phyloP scores from a whole-genome alignment of 495 filamentous ascomycete genomes.

The Rhypophila decipiens region DNA sequence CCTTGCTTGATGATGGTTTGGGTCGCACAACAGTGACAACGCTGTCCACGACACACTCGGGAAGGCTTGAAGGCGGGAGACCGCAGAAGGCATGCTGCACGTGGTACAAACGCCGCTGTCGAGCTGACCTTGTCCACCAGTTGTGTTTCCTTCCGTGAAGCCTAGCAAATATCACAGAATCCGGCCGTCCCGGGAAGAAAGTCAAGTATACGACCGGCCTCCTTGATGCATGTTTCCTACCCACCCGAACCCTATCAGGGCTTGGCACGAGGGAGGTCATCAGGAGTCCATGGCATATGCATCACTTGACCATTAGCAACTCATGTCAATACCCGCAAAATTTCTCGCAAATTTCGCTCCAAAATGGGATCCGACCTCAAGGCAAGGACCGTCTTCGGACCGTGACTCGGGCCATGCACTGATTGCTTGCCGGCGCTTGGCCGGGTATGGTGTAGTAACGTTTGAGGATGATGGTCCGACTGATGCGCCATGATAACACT shows the following conservation, averaged over 20 bases:
- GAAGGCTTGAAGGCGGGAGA: constrained; percentile 12
- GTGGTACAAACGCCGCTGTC: constrained; percentile 17
- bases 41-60: too few species aligned
- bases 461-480: too few species aligned
- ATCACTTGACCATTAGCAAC: constrained; percentile 16
- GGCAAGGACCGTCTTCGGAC: background rate
- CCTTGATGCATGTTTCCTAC: background rate
- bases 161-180: background rate
- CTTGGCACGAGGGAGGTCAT: constrained; percentile 6
- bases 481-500: background rate
- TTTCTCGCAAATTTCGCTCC: constrained; percentile 13
- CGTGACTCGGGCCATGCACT: background rate
- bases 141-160: background rate
- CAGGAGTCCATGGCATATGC: constrained; percentile 15
- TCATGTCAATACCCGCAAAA: constrained; percentile 26
- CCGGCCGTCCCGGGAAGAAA: background rate
- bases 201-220: background rate
- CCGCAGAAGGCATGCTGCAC: constrained; percentile 22
- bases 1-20: constrained; percentile 1
- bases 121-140: background rate
- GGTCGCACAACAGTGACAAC: constrained; percentile 22
- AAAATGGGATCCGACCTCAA: constrained; percentile 8
- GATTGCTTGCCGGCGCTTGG: background rate
- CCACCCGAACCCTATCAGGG: background rate
- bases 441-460: constrained; percentile 1